Base-by-base conservation (phyloP, 1,284 basidiomycete genomes). In the Volvariella volvacea region DNA sequence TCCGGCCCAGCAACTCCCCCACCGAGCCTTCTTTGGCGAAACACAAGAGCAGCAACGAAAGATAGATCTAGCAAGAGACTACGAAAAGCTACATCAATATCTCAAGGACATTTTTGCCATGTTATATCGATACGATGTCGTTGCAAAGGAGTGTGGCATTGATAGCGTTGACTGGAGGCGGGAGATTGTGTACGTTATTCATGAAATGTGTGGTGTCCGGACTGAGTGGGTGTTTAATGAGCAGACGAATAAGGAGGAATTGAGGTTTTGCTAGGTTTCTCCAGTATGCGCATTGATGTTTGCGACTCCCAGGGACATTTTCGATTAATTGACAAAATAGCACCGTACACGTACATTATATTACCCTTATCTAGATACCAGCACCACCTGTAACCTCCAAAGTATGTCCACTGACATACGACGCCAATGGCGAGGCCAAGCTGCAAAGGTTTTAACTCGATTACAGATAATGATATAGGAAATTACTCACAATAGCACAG, bases 331-430 rank as follows among this genome's bases (percentile, higher is more conserved):
- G 25, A 28, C 12, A 28, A 28, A 28, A 6, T 12, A 28, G 6
- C 25, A 28, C 25, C n/a, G n/a, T n/a, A n/a, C n/a, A n/a, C n/a
- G n/a, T n/a, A n/a, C n/a, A n/a, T n/a, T n/a, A n/a, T n/a, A n/a
- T n/a, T n/a, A n/a, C n/a, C n/a, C n/a, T n/a, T n/a, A 31, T 16
- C 66, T 61, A 87, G 45, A 88, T 88, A 38, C 83, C 82, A 47
- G 71, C 70, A 39, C 87, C 86, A 31, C 85, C 88, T 32, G 87
- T 88, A 22, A 85, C 84, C 60, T 88, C 87, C 36, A 92, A 69
- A 14, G 84, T 89, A 62, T 92, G 88, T 14, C 89, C 89, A 33
- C 75, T 80, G 42, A 92, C 80, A 57, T 87, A 92, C 4, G 83
- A 80, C 4, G 88, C 83, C 19, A 92, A 66, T 2, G 86, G 87